phyloP scores from a whole-genome alignment of 2,329 filamentous ascomycete species.

The Stachybotrys chartarum region DNA sequence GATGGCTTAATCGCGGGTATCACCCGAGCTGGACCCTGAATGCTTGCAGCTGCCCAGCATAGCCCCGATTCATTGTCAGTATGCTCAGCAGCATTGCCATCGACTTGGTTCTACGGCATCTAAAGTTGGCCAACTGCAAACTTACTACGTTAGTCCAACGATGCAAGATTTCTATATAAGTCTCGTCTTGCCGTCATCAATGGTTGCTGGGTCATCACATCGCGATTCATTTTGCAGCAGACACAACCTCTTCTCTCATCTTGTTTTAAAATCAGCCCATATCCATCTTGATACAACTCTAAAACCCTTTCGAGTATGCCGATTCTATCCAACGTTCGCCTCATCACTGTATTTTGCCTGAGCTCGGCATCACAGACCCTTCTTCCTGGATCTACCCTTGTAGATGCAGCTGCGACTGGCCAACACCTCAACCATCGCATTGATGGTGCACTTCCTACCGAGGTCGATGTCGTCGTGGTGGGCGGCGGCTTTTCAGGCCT shows the following conservation, averaged over 20 bases:
- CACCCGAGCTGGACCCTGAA: not conserved
- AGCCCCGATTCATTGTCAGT: not conserved
- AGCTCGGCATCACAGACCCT: not conserved
- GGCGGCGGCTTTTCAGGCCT: constrained; percentile 7
- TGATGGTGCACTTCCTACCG: not conserved
- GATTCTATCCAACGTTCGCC: not conserved
- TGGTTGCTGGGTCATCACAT: no score
- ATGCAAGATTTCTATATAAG: not conserved
- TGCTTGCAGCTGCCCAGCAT: not conserved
- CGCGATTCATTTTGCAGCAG: no score
- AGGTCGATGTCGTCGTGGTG: constrained; percentile 7
- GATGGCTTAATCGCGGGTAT: not conserved
- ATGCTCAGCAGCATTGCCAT: not conserved
- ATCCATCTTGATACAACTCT: not conserved
- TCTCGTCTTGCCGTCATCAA: not conserved
- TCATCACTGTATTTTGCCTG: no score
- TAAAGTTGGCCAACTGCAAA: not conserved
- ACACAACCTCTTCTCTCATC: no score
- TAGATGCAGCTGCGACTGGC: not conserved
- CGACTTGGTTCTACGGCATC: not conserved
- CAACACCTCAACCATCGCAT: not conserved
- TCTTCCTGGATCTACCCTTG: not conserved
- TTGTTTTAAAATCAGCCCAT: not conserved
- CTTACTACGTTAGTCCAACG: no score
- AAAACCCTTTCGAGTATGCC: not conserved